These are phyloP conservation scores for Cyclotella atomus DNA, from an alignment of 108 stramenopile genomes.

Conservation along the genomic window DNA sequence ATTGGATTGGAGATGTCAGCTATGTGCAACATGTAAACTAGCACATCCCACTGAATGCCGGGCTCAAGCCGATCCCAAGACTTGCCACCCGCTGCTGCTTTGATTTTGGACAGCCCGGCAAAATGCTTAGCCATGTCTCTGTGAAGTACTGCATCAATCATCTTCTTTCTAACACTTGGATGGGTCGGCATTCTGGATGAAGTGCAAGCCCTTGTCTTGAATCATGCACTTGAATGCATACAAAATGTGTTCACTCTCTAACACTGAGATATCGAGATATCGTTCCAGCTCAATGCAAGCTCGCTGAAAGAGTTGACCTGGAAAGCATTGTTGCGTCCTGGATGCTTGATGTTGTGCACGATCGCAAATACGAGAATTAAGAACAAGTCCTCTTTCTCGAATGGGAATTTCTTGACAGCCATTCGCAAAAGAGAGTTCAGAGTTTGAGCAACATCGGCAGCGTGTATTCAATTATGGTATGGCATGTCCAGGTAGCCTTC, in stretches of 20 bases:
- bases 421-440: constrained; percentile 55
- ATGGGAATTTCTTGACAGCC: constrained; percentile 45
- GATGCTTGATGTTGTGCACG: constrained; percentile 88
- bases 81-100: constrained; percentile 26
- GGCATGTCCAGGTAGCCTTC: constrained; percentile 50
- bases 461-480: constrained; percentile 69
- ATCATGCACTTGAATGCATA: not conserved
- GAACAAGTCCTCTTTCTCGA: constrained; percentile 44
- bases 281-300: constrained; percentile 79
- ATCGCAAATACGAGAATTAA: constrained; percentile 68
- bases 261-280: constrained; percentile 68
- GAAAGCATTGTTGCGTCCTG: constrained; percentile 81
- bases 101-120: constrained; percentile 37
- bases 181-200: constrained; percentile 51
- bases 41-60: constrained; percentile 35
- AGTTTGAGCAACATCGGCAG: constrained; percentile 69
- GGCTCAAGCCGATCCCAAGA: constrained; percentile 19
- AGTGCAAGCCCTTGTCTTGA: constrained; percentile 61
- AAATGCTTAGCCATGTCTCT: constrained; percentile 76
- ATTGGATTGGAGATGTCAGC: constrained; percentile 82
- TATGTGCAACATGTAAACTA: constrained; percentile 64
- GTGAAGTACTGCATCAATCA: constrained; percentile 55
- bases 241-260: constrained; percentile 50
- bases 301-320: constrained; percentile 63
- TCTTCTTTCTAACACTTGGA: constrained; percentile 24